Conservation (phyloP, 2,329 filamentous ascomycete species). For the Huntiella moniliformis region DNA sequence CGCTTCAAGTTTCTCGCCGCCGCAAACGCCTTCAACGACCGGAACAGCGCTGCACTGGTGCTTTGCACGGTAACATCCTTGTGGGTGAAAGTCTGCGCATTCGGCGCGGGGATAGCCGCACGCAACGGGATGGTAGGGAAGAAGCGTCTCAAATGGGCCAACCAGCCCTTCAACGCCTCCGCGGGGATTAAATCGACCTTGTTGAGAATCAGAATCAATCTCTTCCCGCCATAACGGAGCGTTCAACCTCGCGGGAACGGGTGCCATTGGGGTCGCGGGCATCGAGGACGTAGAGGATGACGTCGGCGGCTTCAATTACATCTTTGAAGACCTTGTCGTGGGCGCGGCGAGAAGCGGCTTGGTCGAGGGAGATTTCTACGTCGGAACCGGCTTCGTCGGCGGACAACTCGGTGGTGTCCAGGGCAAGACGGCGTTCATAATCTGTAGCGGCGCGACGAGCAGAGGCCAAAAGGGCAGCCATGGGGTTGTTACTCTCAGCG, state of each 20-base stretch:
- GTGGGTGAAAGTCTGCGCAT: constrained; percentile 84
- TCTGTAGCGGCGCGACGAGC: constrained; percentile 59
- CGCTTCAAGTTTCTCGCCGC: constrained; percentile 71
- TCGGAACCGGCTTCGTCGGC: constrained; percentile 36
- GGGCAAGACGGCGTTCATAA: constrained; percentile 48
- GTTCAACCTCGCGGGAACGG: constrained; percentile 75
- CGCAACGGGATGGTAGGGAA: constrained; percentile 84
- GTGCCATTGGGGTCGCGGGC: constrained; percentile 83
- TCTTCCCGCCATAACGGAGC: constrained; percentile 81
- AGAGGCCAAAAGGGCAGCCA: constrained; percentile 78
- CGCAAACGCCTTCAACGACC: constrained; percentile 75
- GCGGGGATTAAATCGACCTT: constrained; percentile 86
- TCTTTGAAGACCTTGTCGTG: constrained; percentile 95
- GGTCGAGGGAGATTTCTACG: constrained; percentile 30
- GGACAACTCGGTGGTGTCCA: constrained; percentile 38
- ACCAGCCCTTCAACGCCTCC: constrained; percentile 66
- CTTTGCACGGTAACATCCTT: constrained; percentile 71
- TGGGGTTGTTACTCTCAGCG: constrained; percentile 59
- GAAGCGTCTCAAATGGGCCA: constrained; percentile 64
- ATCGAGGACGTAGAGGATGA: constrained; percentile 82
- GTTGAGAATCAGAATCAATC: constrained; percentile 81
- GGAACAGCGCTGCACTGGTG: constrained; percentile 71
- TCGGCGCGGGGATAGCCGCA: constrained; percentile 62
- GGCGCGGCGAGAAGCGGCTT: constrained; percentile 55
- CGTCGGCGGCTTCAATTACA: constrained; percentile 74